A percentile compares a stretch with the other conserved stretches of the same genome.
Conservation (phyloP, 306 rosid species). For the Styphnolobium japonicum region DNA sequence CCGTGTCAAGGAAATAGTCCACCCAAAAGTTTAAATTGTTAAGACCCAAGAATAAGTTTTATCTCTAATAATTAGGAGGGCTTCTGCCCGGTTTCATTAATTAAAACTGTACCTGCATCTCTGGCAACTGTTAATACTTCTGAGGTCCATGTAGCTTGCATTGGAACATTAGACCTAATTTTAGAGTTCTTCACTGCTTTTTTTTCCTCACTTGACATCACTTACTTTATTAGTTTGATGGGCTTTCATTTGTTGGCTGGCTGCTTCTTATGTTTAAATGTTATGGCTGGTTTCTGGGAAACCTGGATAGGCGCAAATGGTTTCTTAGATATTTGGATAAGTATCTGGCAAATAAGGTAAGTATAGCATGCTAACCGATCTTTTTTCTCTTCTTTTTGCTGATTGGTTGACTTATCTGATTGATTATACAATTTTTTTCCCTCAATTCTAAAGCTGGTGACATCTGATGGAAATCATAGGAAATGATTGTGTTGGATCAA, state of each 20-base stretch:
- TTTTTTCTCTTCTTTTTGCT: neutral
- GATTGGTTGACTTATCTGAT: neutral
- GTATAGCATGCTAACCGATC: neutral
- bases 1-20: too few relatives aligned
- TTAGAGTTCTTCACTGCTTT: too few relatives aligned
- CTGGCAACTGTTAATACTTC: too few relatives aligned
- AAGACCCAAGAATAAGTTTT: neutral
- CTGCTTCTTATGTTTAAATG: neutral
- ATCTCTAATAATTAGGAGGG: neutral
- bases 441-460: neutral
- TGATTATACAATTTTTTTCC: neutral
- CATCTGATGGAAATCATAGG: too few relatives aligned
- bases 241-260: too few relatives aligned
- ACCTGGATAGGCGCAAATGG: neutral
- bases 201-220: too few relatives aligned
- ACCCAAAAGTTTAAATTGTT: too few relatives aligned
- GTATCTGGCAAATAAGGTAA: neutral
- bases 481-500: too few relatives aligned
- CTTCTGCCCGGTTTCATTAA: too few relatives aligned
- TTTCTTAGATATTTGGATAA: neutral
- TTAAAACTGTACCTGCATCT: too few relatives aligned
- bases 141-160: neutral
- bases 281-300: neutral
- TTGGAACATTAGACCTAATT: neutral
- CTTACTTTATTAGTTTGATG: neutral